Evolutionary conservation across 768 basidiomycete species (phyloP).

Genomic region (Clitopilus hobsonii): DNA sequence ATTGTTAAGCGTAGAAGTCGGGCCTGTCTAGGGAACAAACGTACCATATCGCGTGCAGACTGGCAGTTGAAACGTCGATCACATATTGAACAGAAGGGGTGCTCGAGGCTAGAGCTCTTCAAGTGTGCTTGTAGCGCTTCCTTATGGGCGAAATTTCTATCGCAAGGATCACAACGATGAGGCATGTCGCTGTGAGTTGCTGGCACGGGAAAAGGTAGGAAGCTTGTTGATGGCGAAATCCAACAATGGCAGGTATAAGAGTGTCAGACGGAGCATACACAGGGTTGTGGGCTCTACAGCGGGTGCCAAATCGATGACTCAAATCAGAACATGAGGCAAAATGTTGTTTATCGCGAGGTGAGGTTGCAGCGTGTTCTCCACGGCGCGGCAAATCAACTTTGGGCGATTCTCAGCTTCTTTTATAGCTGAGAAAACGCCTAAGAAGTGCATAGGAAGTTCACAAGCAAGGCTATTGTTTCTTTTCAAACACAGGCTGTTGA

Average conservation of each 20-base stretch:
- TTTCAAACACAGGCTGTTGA: not conserved
- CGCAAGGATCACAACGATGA: slow-evolving; percentile 14
- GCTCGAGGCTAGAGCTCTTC: slow-evolving; percentile 26
- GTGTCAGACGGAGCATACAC: not conserved
- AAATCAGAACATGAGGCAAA: not conserved
- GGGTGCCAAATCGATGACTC: not conserved
- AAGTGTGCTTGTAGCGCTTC: slow-evolving; percentile 33
- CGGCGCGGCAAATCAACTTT: not conserved
- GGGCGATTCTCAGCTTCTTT: not conserved
- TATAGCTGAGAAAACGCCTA: not conserved
- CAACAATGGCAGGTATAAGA: slow-evolving; percentile 1
- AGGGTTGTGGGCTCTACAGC: slow-evolving; percentile 1
- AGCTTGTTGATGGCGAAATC: not conserved
- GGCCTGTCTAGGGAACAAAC: slow-evolving; percentile 10
- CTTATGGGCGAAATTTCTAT: slow-evolving; percentile 26
- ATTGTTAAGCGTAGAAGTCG: slow-evolving; percentile 1
- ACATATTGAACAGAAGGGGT: slow-evolving; percentile 28
- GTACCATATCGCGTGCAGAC: slow-evolving; percentile 31
- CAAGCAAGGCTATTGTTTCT: not conserved
- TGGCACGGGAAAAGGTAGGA: not conserved
- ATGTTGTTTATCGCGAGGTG: not conserved
- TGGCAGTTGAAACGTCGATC: slow-evolving; percentile 29
- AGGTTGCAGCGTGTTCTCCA: not conserved
- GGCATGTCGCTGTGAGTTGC: not conserved
- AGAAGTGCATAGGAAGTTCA: no score